Percentiles rank a stretch among this genome's conserved stretches.
phyloP scores from a whole-genome alignment of 2,329 filamentous ascomycete genomes.

The Fusarium torulosum region DNA sequence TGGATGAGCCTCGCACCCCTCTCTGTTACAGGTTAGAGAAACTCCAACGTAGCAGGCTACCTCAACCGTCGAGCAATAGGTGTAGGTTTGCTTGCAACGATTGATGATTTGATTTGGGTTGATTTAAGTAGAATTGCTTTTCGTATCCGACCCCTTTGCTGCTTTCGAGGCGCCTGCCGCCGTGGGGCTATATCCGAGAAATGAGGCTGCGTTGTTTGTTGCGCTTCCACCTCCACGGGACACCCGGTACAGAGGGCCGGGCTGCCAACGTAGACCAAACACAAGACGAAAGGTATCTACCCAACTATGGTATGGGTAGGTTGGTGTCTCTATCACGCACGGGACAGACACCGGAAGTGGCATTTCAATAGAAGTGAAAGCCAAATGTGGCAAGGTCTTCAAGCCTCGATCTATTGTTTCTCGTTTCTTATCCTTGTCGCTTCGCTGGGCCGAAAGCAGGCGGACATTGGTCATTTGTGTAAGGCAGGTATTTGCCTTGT shows the following conservation, averaged over 20 bases:
- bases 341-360: slow-evolving; percentile 1
- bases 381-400: not conserved
- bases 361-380: not conserved
- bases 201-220: not conserved
- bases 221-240: not conserved
- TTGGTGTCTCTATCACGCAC: not conserved
- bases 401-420: slow-evolving; percentile 2
- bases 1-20: slow-evolving; percentile 20
- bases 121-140: not conserved
- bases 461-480: slow-evolving; percentile 23
- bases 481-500: slow-evolving; percentile 4
- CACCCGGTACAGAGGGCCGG: slow-evolving; percentile 16
- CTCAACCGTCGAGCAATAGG: slow-evolving; percentile 27
- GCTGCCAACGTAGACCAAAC: not conserved
- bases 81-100: slow-evolving; percentile 18
- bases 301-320: not conserved
- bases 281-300: not conserved
- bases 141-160: not conserved
- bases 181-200: not conserved
- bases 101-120: slow-evolving; percentile 3
- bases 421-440: not conserved
- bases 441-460: slow-evolving; percentile 1
- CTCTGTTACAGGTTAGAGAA: slow-evolving; percentile 23
- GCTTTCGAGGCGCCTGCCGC: slow-evolving; percentile 12
- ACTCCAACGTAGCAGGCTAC: slow-evolving; percentile 6